Percentiles rank a stretch among this genome's conserved stretches.
These are phyloP conservation scores for Blastocystis sp. DNA, from an alignment of 352 stramenopile species.

Conservation along the genomic window DNA sequence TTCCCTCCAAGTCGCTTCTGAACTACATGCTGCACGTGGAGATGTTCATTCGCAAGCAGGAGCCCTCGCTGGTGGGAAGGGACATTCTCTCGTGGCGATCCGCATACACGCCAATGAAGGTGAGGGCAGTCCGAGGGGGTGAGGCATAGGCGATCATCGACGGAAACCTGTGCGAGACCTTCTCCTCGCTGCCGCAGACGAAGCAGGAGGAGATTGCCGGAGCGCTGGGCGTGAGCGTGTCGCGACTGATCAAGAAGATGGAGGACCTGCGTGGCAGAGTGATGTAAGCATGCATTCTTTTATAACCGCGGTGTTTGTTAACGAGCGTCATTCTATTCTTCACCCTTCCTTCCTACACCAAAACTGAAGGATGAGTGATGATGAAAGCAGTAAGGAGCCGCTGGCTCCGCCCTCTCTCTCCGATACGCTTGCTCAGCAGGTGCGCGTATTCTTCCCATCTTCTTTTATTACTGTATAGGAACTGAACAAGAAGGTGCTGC, in stretches of 20 bases:
- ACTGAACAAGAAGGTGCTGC: conserved; percentile 49
- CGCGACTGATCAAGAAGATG: conserved; percentile 95
- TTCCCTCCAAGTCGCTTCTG: conserved; percentile 90
- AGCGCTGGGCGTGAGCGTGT: conserved; percentile 88
- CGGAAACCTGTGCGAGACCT: conserved; percentile 94
- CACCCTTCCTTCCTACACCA: neutral
- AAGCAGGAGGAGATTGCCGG: conserved; percentile 92
- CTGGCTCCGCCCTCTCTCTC: neutral
- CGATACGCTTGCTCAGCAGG: conserved; percentile 16
- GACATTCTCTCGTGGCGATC: conserved; percentile 94
- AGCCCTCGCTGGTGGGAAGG: conserved; percentile 85
- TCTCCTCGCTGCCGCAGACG: conserved; percentile 83
- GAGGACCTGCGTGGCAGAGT: conserved; percentile 93
- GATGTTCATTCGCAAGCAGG: conserved; percentile 82
- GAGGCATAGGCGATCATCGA: conserved; percentile 85
- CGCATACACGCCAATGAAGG: conserved; percentile 94
- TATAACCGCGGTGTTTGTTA: neutral
- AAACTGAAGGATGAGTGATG: neutral
- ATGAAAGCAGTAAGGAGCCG: neutral
- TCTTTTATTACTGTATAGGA: neutral
- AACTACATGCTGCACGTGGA: conserved; percentile 97
- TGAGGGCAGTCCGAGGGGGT: neutral
- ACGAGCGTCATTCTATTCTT: neutral
- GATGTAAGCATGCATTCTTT: conserved; percentile 77
- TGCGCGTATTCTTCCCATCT: neutral